Base-by-base conservation (phyloP, 75 land plant genomes). In the Larix kaempferi region DNA sequence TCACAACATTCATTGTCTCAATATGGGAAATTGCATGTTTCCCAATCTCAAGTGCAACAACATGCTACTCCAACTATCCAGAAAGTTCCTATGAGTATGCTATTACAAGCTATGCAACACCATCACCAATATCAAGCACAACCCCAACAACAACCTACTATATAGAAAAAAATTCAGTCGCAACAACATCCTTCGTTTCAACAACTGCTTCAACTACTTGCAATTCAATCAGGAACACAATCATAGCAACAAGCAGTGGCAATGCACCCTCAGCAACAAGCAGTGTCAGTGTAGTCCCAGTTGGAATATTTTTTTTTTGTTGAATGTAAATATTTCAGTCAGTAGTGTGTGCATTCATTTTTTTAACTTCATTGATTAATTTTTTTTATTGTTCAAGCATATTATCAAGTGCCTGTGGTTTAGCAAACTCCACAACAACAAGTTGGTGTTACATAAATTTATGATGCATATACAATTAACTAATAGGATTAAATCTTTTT, bases 11-110 rank as follows among this genome's bases (percentile, higher is more conserved):
- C 72, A 37, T 49, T 52, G 39, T 81, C 86, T 37, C 44, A 76
- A n/a, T 73, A 67, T 76, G 83, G 80, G 12, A 84, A 83, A 14
- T 26, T 76, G 55, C 13, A 91, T 66, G 54, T 57, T 59, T 71
- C 91, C 21, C 88, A 78, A 58, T 72, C 81, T 44, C 78, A 62
- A 59, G 52, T 73, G 19, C 91, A 85, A 61, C 88, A 81, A 61
- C 77, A 49, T 75, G 73, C 85, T 22, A 56, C 69, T 3, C 35
- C 80, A 71, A 13, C 84, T 58, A 27, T 78, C 13, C 84, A 82
- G 76, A 56, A 73, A 57, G 65, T 55, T 71, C 80, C 84, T 57
- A 21, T 66, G 7, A 81, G 71, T 58, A 8, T 74, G 22, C 87
- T 71, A 37, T 78, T 69, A 26, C 74, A 80, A 16, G 17, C 21